Evolutionary conservation across 2,329 filamentous ascomycete species (phyloP), one percentile per base, ranked within the genome.

Genomic region (Monosporascus cannonballus): DNA sequence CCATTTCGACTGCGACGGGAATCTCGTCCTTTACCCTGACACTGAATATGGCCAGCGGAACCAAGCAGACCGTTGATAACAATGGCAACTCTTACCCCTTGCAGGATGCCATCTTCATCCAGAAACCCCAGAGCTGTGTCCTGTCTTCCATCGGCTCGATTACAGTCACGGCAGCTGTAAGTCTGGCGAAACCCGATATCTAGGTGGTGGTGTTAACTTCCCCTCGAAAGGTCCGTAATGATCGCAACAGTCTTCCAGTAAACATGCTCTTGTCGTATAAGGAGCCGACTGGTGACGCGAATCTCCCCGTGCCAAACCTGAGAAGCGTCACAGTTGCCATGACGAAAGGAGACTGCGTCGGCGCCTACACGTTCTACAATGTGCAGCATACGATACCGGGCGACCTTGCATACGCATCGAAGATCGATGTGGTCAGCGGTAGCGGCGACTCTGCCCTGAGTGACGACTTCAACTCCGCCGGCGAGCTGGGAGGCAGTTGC

Each of bases 11-110:
- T 58, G 69, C 79, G 53, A 71, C 79, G 52, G 75, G 86, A 57
- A 80, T 89, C 68, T 77, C 85, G 41, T 76, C 85, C 58, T 80
- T 87, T 70, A 74, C 73, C 56, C 64, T 84, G 61, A 67, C 78
- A 2, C 61, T 85, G 50, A 77, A 74, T 51, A 68, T 73, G 50
- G 71, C 68, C 3, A 73, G 75, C 54, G 80, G 79, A 6, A 69
- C 71, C 17, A 74, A 67, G 22, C 65, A 73, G 52, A 62, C 64
- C 0, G 77, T 75, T 57, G 75, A 83, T 60, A 85, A 85, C 64
- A 84, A 84, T 58, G 81, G 80, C 6, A 71, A 73, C 38, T 71
- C 71, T 1, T 85, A 82, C 54, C 75, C 74, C 2, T 60, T 85
- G 3, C 73, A 78, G 47, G 81, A 85, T 61, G 75, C 68, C 7